These are phyloP conservation scores for Gossypium laxum DNA, from an alignment of 441 rosid genomes.

Conservation along the genomic window DNA sequence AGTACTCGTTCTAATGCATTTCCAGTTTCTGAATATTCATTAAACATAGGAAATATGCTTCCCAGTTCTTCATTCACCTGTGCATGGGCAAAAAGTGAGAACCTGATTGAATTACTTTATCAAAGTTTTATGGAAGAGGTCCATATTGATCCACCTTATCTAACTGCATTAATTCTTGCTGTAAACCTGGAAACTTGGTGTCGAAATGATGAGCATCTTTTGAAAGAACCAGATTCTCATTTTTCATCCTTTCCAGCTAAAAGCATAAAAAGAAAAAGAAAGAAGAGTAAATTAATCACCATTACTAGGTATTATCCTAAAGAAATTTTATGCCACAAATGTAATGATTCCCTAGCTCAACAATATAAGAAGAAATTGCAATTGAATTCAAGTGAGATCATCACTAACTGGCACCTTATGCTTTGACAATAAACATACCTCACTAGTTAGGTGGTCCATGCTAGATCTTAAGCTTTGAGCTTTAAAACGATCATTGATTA, in stretches of 20 bases:
- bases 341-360: slow-evolving; percentile 14
- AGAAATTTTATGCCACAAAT: background rate
- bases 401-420: background rate
- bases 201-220: slow-evolving; percentile 40
- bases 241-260: slow-evolving; percentile 94
- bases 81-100: slow-evolving; percentile 16
- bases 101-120: slow-evolving; percentile 6
- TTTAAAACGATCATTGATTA: slow-evolving; percentile 49
- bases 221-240: slow-evolving; percentile 60
- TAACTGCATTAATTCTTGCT: slow-evolving; percentile 55
- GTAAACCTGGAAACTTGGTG: slow-evolving; percentile 57
- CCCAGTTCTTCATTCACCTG: slow-evolving; percentile 89
- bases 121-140: background rate
- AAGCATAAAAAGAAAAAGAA: background rate
- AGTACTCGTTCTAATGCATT: slow-evolving; percentile 83
- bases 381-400: background rate
- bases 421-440: slow-evolving; percentile 38
- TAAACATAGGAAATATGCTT: slow-evolving; percentile 56
- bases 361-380: background rate
- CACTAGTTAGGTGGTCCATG: slow-evolving; percentile 80
- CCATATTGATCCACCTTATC: slow-evolving; percentile 44
- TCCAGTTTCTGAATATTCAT: slow-evolving; percentile 47
- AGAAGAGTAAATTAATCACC: slow-evolving; percentile 12
- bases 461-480: slow-evolving; percentile 66
- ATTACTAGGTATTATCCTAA: background rate